Conservation (phyloP, 2,329 filamentous ascomycete species). For the Clarireedia sp. region DNA sequence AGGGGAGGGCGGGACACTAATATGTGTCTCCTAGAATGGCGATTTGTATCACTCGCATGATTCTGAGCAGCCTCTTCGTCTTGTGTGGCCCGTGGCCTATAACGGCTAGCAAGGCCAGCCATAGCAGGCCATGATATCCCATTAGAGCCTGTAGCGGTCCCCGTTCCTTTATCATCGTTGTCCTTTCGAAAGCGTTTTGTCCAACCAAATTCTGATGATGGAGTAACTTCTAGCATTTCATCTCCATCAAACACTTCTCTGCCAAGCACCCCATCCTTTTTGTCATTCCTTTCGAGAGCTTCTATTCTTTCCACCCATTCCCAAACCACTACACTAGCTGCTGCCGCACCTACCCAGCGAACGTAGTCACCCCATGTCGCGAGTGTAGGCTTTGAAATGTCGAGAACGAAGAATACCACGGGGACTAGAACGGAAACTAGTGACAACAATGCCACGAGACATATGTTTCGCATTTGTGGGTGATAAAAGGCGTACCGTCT, state of each 20-base stretch:
- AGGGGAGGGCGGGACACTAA: constrained; percentile 20
- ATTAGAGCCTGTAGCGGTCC: constrained; percentile 20
- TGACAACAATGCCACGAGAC: constrained; percentile 57
- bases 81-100: constrained; percentile 16
- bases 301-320: constrained; percentile 75
- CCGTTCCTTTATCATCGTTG: constrained; percentile 13
- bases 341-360: constrained; percentile 66
- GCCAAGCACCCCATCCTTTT: constrained; percentile 49
- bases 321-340: constrained; percentile 73
- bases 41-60: not conserved
- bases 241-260: constrained; percentile 66
- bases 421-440: constrained; percentile 59
- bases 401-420: constrained; percentile 67
- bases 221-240: constrained; percentile 61
- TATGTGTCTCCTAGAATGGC: constrained; percentile 12
- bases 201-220: constrained; percentile 45
- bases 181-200: constrained; percentile 24
- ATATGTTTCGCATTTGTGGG: constrained; percentile 63
- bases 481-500: constrained; percentile 65
- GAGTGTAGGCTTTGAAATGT: constrained; percentile 61
- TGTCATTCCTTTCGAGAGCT: constrained; percentile 32
- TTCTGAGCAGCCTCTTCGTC: constrained; percentile 20
- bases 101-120: constrained; percentile 22
- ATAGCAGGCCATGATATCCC: constrained; percentile 38
- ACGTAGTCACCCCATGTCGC: constrained; percentile 72